Evolutionary conservation across 1,284 basidiomycete species (phyloP).

Genomic region (Vanrija humicola): DNA sequence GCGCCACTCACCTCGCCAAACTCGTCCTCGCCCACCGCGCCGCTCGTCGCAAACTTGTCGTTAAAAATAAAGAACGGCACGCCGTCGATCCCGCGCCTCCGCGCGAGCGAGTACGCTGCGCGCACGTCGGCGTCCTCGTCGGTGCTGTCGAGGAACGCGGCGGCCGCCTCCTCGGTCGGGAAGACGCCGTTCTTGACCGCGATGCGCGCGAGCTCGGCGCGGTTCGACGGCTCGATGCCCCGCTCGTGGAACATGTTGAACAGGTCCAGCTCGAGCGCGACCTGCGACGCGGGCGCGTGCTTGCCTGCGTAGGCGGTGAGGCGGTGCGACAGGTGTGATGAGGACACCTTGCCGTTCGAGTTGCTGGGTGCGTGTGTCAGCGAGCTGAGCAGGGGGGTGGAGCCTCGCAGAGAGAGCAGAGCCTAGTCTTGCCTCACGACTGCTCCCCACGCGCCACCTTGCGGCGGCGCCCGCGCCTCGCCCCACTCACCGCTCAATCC

Average conservation of each 20-base stretch:
- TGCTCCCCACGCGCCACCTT: neutral
- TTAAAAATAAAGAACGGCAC: conserved; percentile 52
- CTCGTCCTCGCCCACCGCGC: conserved; percentile 51
- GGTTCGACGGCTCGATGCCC: conserved; percentile 42
- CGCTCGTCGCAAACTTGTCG: conserved; percentile 46
- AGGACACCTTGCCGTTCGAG: conserved; percentile 39
- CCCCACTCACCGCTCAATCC: conserved; percentile 39
- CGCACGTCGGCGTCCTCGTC: conserved; percentile 39
- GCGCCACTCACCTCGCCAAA: conserved; percentile 48
- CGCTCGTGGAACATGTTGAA: conserved; percentile 47
- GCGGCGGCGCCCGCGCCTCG: neutral
- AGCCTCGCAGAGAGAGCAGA: no score
- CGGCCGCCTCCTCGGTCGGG: conserved; percentile 25
- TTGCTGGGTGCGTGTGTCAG: conserved; percentile 14
- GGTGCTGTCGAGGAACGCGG: conserved; percentile 32
- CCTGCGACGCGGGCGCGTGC: conserved; percentile 41
- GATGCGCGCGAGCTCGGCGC: conserved; percentile 34
- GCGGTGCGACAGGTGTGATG: conserved; percentile 48
- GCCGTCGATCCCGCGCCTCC: conserved; percentile 47
- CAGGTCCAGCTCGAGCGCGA: conserved; percentile 34
- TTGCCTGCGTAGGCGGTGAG: conserved; percentile 36
- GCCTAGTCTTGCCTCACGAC: no score
- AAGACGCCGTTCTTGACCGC: conserved; percentile 47
- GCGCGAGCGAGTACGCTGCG: conserved; percentile 34
- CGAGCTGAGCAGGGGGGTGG: neutral